Evolutionary conservation across 768 basidiomycete species (phyloP).

Genomic region (Boletus vermiculosoides): DNA sequence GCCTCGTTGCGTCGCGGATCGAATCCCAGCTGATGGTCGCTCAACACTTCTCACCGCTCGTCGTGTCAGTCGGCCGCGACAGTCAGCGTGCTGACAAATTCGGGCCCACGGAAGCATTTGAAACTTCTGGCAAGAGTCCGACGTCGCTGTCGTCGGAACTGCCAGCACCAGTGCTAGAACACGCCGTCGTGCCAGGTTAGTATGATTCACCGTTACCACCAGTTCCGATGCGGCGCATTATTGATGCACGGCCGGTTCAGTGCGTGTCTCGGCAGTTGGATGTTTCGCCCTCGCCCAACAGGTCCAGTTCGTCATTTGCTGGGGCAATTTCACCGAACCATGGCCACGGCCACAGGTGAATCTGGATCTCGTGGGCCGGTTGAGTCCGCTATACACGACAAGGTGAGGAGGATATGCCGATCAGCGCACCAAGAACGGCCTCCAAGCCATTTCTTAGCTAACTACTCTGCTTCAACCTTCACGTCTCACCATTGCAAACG

Average conservation of each 20-base stretch:
- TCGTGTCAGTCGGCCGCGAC: not conserved
- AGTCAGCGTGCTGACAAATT: constrained; percentile 18
- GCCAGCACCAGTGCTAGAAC: constrained; percentile 1
- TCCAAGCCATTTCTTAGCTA: constrained; percentile 46
- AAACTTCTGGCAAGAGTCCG: not conserved
- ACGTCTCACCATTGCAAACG: constrained; percentile 68
- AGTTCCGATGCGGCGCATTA: constrained; percentile 17
- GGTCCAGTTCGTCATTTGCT: constrained; percentile 22
- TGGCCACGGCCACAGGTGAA: constrained; percentile 29
- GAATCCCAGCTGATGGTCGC: constrained; percentile 8
- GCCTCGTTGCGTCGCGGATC: constrained; percentile 17
- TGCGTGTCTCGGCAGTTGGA: constrained; percentile 16
- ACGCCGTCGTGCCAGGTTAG: constrained; percentile 9
- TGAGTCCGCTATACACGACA: constrained; percentile 58
- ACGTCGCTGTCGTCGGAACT: not conserved
- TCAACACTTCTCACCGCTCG: not conserved
- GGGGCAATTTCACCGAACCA: constrained; percentile 22
- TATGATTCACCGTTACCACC: constrained; percentile 11
- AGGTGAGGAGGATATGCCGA: constrained; percentile 40
- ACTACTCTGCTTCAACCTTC: constrained; percentile 58
- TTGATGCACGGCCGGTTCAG: constrained; percentile 21
- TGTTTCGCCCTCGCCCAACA: constrained; percentile 25
- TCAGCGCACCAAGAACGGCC: constrained; percentile 21
- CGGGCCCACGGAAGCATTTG: not conserved
- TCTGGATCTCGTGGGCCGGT: constrained; percentile 44